Evolutionary conservation across 2,329 filamentous ascomycete genomes (phyloP).

Genomic region (Fusarium virguliforme): DNA sequence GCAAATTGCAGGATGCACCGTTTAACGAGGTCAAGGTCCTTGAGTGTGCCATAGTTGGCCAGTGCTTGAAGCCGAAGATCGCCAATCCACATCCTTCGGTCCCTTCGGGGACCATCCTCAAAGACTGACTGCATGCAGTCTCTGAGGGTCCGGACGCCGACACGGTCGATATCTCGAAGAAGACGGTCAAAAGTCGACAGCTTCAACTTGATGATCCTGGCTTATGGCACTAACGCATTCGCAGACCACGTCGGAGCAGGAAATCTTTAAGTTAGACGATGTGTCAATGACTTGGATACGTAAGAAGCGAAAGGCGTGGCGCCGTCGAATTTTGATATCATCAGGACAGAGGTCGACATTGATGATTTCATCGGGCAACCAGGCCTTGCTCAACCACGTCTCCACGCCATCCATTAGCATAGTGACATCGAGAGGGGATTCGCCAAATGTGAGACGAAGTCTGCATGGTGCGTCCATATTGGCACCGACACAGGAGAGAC

Average conservation of each 20-base stretch:
- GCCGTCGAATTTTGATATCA: background rate
- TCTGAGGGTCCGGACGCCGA: constrained; percentile 53
- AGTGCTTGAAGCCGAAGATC: constrained; percentile 57
- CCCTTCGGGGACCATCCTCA: constrained; percentile 58
- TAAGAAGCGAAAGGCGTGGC: background rate
- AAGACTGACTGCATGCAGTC: constrained; percentile 60
- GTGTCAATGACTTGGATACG: background rate
- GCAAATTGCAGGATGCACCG: constrained; percentile 9
- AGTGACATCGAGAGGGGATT: constrained; percentile 57
- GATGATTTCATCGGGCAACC: constrained; percentile 56
- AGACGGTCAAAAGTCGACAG: background rate
- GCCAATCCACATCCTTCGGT: constrained; percentile 57
- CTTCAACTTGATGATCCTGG: background rate
- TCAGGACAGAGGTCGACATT: constrained; percentile 28
- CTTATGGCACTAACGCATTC: background rate
- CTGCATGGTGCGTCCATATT: constrained; percentile 57
- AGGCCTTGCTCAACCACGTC: constrained; percentile 58
- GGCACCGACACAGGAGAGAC: background rate
- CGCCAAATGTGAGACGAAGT: constrained; percentile 56
- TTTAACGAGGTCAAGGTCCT: constrained; percentile 50
- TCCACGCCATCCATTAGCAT: constrained; percentile 53
- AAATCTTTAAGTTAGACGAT: background rate
- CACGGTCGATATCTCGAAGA: background rate
- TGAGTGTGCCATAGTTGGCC: constrained; percentile 57
- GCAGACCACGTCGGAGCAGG: background rate